Conservation (phyloP, 768 basidiomycete genomes). For the Naganishia onofrii region DNA sequence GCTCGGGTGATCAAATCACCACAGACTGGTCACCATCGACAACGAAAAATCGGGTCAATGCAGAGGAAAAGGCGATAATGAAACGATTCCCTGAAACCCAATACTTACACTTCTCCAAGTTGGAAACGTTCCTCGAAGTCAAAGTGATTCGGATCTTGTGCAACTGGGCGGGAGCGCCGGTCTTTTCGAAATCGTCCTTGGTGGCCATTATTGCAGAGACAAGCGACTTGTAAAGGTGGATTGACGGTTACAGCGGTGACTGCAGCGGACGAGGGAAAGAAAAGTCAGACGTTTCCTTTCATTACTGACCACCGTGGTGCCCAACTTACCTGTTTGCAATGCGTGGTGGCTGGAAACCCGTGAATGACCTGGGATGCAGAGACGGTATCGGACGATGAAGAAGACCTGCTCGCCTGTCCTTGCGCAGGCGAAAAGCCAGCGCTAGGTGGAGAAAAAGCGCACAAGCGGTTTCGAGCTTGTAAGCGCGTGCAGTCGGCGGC, state of each 20-base stretch:
- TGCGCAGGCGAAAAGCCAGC: background rate
- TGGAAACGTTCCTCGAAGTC: conserved; percentile 95
- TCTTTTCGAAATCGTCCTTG: conserved; percentile 76
- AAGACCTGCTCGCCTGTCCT: background rate
- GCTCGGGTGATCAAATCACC: conserved; percentile 94
- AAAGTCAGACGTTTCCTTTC: background rate
- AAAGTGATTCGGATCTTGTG: conserved; percentile 99
- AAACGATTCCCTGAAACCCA: too few species aligned
- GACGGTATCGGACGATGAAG: background rate
- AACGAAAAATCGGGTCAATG: background rate
- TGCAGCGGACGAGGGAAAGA: background rate
- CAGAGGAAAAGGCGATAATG: too few species aligned
- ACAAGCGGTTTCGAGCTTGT: background rate
- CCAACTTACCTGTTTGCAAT: conserved; percentile 19
- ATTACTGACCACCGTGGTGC: background rate
- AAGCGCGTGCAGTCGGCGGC: background rate
- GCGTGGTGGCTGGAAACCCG: conserved; percentile 2
- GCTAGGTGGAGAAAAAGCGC: background rate
- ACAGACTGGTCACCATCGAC: conserved; percentile 65
- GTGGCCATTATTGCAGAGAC: conserved; percentile 46
- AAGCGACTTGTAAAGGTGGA: conserved; percentile 32
- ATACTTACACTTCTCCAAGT: conserved; percentile 95
- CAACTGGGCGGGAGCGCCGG: conserved; percentile 83
- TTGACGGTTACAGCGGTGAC: conserved; percentile 33
- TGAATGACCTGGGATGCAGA: background rate